Conservation (phyloP, 257 asterid species). For the Solanum neorickii region DNA sequence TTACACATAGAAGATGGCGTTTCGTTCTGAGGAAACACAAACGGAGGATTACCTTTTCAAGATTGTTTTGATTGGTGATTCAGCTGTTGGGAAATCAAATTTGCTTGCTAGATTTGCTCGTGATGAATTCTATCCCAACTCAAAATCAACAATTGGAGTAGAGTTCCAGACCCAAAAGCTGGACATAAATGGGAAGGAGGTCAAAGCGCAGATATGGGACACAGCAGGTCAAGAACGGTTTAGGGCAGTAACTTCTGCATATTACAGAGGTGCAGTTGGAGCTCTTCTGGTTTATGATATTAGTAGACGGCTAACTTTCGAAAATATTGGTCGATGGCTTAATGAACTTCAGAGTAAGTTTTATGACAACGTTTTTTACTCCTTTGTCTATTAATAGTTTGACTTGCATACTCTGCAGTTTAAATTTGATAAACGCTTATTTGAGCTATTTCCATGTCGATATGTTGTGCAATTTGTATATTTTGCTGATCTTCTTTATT, state of each 20-base stretch:
- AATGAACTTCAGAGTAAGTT: slow-evolving; percentile 92
- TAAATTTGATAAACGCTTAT: neutral
- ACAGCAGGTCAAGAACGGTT: slow-evolving; percentile 98
- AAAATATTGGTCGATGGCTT: slow-evolving; percentile 79
- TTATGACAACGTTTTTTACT: neutral
- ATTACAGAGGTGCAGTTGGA: slow-evolving; percentile 97
- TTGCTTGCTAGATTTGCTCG: slow-evolving; percentile 93
- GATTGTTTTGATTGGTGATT: slow-evolving; percentile 33
- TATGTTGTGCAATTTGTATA: neutral
- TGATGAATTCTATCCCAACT: slow-evolving; percentile 81
- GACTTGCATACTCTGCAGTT: neutral
- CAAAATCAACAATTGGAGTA: slow-evolving; percentile 94
- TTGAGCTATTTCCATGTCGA: neutral
- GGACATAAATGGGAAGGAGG: slow-evolving; percentile 78
- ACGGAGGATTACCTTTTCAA: slow-evolving; percentile 8
- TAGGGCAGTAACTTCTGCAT: slow-evolving; percentile 95
- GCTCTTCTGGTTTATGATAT: slow-evolving; percentile 91
- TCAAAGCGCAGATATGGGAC: slow-evolving; percentile 97
- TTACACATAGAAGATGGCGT: slow-evolving; percentile 44
- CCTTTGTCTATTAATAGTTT: neutral
- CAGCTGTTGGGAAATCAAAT: slow-evolving; percentile 97
- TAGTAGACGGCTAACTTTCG: slow-evolving; percentile 85
- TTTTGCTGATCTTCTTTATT: neutral
- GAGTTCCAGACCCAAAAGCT: slow-evolving; percentile 94
- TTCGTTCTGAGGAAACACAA: neutral